Conservation (phyloP, 2,329 filamentous ascomycete genomes). For the Venturia carpophila region DNA sequence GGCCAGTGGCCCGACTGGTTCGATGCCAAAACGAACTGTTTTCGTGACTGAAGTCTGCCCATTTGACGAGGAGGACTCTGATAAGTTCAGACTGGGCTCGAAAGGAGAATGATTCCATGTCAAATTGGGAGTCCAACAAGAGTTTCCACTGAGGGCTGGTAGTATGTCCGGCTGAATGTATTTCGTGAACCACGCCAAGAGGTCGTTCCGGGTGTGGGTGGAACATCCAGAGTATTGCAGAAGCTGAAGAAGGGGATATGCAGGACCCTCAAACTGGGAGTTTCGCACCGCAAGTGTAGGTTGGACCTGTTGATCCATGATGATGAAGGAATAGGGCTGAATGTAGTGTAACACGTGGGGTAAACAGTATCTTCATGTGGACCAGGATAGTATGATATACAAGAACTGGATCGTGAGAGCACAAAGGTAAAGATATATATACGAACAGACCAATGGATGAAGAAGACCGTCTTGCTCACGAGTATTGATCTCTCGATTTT, state of each 20-base stretch:
- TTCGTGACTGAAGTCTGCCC: neutral
- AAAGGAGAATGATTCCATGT: constrained; percentile 9
- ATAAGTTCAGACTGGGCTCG: constrained; percentile 1
- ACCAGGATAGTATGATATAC: neutral
- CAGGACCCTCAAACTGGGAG: neutral
- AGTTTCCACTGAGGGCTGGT: neutral
- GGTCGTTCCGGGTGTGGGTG: neutral
- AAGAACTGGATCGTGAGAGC: neutral
- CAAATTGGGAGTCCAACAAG: constrained; percentile 1
- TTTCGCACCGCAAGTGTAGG: neutral
- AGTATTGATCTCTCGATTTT: neutral
- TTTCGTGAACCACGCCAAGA: constrained; percentile 6
- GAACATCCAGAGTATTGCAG: neutral
- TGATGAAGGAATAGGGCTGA: neutral
- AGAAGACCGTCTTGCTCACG: neutral
- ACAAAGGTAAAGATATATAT: neutral
- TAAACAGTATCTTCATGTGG: neutral
- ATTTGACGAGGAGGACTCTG: neutral
- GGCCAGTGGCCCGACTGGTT: neutral
- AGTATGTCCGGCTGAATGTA: constrained; percentile 3
- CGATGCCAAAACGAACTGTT: constrained; percentile 12
- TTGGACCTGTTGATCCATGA: neutral
- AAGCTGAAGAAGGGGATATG: constrained; percentile 1
- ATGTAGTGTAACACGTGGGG: neutral
- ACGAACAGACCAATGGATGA: neutral